Conservation (phyloP, 768 basidiomycete species). For the Cystobasidium ongulense region DNA sequence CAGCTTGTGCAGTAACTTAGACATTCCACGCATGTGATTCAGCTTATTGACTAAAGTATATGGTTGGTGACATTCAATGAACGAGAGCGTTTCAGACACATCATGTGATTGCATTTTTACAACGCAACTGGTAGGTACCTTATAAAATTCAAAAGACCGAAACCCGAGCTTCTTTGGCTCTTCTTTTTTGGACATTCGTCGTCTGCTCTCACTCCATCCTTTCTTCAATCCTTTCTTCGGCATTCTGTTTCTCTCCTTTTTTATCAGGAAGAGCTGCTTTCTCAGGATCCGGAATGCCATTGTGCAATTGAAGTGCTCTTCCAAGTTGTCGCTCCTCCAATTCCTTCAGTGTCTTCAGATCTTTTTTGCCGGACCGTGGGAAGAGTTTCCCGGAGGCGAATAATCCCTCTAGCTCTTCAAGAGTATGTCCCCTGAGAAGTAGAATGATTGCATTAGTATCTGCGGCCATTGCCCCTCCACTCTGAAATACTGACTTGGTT, state of each 20-base stretch:
- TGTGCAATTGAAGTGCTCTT: not conserved
- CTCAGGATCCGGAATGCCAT: not conserved
- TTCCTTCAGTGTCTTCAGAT: not conserved
- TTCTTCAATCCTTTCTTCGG: not conserved
- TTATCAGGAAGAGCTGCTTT: not conserved
- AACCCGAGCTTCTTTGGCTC: no score
- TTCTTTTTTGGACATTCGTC: not conserved
- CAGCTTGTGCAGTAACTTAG: no score
- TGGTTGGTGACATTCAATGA: no score
- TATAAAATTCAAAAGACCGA: no score
- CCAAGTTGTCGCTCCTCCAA: not conserved
- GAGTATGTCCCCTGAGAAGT: not conserved
- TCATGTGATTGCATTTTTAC: no score
- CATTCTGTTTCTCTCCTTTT: not conserved
- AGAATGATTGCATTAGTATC: not conserved
- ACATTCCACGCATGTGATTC: no score
- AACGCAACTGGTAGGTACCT: no score
- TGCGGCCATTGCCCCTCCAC: not conserved
- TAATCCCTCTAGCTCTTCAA: not conserved
- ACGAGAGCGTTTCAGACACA: no score
- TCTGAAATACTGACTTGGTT: not conserved
- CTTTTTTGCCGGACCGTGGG: not conserved
- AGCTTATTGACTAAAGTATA: no score
- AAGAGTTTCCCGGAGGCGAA: not conserved
- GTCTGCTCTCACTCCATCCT: not conserved